A percentile compares a stretch with the other conserved stretches of the same genome.
Conservation (phyloP, 2,329 filamentous ascomycete genomes). For the Colletotrichum chrysophilum region DNA sequence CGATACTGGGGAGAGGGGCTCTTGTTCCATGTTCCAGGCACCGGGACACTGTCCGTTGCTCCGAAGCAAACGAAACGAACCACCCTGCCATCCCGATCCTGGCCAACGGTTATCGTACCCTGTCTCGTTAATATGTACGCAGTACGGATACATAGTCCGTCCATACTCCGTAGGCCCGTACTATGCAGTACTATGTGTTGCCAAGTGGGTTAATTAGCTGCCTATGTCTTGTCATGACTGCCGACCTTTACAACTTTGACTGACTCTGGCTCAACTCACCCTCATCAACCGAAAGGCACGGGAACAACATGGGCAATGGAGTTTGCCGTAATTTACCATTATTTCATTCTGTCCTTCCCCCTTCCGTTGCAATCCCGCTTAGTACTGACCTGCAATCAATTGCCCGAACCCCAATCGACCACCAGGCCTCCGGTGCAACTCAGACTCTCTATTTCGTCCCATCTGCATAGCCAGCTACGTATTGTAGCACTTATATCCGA, state of each 20-base stretch:
- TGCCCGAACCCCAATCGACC: background rate
- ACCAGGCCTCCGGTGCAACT: background rate
- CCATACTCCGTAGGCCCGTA: background rate
- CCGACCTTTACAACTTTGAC: background rate
- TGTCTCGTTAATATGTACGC: background rate
- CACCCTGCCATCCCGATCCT: background rate
- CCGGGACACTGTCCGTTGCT: background rate
- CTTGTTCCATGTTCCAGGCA: background rate
- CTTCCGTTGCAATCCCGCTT: background rate
- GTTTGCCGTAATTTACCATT: background rate
- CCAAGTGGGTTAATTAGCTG: background rate
- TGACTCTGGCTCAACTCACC: background rate
- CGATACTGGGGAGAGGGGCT: background rate
- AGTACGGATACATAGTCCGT: background rate
- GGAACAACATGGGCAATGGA: background rate
- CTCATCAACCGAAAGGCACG: background rate
- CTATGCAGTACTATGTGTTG: background rate
- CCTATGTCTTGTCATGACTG: background rate
- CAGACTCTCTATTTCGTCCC: background rate
- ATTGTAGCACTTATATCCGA: background rate
- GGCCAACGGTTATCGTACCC: background rate
- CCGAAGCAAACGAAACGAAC: background rate
- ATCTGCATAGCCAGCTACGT: background rate
- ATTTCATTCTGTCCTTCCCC: background rate
- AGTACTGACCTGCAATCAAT: background rate